phyloP scores from a whole-genome alignment of 1,284 basidiomycete species.

The Naganishia sp. region DNA sequence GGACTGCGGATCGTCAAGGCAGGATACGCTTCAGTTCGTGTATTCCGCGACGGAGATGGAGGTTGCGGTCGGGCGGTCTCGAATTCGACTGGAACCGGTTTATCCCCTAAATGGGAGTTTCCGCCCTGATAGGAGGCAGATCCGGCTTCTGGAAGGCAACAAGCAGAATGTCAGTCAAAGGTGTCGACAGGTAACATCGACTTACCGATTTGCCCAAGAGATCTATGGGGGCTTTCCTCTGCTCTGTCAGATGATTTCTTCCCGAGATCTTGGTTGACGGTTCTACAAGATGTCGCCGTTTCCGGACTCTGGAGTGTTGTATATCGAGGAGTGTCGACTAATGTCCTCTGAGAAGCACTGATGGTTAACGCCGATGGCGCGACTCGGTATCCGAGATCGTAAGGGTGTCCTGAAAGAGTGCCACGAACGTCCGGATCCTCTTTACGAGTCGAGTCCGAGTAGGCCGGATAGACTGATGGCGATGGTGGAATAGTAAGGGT shows the following conservation, averaged over 20 bases:
- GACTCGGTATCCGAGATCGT: neutral
- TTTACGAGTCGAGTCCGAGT: no score
- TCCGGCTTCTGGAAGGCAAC: neutral
- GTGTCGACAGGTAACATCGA: neutral
- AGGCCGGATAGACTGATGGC: neutral
- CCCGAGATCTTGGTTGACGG: neutral
- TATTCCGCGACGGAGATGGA: neutral
- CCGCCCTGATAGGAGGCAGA: neutral
- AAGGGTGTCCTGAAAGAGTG: neutral
- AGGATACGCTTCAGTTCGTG: neutral
- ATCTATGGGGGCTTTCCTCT: no score
- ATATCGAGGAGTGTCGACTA: neutral
- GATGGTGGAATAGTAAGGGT: neutral
- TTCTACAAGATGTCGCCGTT: neutral
- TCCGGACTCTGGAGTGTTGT: neutral
- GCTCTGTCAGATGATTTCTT: neutral
- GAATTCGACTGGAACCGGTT: neutral
- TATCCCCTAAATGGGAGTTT: neutral
- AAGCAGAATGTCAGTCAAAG: neutral
- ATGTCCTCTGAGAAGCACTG: slow-evolving; percentile 13
- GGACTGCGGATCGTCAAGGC: neutral
- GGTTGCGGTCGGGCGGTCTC: neutral
- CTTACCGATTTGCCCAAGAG: no score
- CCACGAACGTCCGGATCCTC: neutral
- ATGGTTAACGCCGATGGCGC: neutral